Percentiles rank a stretch among this genome's conserved stretches.
Conservation (phyloP, 805 yeast species). For the Pichia gijzeniarum region DNA sequence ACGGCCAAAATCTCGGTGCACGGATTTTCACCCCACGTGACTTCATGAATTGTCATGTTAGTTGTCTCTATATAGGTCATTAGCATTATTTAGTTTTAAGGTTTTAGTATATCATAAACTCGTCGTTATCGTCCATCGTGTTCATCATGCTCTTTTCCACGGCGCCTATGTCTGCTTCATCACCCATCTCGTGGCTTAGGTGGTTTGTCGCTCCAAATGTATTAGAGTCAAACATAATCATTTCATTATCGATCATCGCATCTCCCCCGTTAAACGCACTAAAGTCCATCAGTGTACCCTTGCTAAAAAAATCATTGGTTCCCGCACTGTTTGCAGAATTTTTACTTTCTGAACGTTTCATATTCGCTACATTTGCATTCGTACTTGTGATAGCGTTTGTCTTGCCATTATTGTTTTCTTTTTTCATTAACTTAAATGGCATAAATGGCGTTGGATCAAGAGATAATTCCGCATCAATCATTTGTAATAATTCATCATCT, state of each 20-base stretch:
- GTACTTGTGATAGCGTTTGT: background rate
- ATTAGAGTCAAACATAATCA: slow-evolving; percentile 1
- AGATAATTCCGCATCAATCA: slow-evolving; percentile 10
- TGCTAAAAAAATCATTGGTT: slow-evolving; percentile 2
- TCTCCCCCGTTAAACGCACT: slow-evolving; percentile 9
- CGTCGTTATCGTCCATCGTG: slow-evolving; percentile 5
- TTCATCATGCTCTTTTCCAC: background rate
- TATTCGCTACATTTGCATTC: background rate
- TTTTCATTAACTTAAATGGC: slow-evolving; percentile 1
- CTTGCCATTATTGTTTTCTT: background rate
- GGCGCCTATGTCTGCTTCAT: background rate
- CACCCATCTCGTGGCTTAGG: background rate
- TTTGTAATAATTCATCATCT: slow-evolving; percentile 9
- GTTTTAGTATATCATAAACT: slow-evolving; percentile 8
- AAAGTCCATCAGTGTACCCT: slow-evolving; percentile 10
- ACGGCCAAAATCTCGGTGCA: too few species aligned
- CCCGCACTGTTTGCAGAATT: slow-evolving; percentile 3
- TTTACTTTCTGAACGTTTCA: slow-evolving; percentile 6
- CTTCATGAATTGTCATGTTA: too few species aligned
- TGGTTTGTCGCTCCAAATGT: background rate
- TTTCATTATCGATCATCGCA: slow-evolving; percentile 5
- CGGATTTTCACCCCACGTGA: too few species aligned
- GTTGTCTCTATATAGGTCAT: too few species aligned
- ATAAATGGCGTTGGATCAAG: slow-evolving; percentile 10
- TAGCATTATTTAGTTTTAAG: too few species aligned